Base-by-base conservation (phyloP, 2,329 filamentous ascomycete genomes). In the Phialophora chinensis region DNA sequence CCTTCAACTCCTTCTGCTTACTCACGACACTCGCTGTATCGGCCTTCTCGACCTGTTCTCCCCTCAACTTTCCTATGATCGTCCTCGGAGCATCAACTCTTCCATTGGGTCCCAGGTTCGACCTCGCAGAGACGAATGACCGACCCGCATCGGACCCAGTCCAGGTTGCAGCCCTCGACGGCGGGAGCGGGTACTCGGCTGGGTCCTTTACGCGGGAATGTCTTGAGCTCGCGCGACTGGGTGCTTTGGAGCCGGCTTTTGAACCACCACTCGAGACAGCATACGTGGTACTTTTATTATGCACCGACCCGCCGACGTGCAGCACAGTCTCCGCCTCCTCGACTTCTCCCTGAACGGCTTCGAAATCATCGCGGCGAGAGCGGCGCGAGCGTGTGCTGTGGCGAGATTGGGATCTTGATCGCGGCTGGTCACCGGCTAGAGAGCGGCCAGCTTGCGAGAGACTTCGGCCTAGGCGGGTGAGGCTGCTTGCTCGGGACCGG, bases 111-210 rank as follows among this genome's bases (percentile, higher is more conserved):
- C 63, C 50, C 6, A 66, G 33, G 7, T 57, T 60, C 17, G 60
- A 67, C 20, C 58, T 42, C 25, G 70, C 62, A 17, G 68, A 66
- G 5, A 66, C 66, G 35, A 71, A 68, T 20, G 58, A 33, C 14
- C 35, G 53, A 4, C 63, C 62, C 25, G 14, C 20, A 14, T 66
- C 67, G 31, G 64, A 70, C 2, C 62, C 66, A 4, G 71, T 59
- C 65, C 70, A 72, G 2, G 71, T 73, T 3, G 69, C 71, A 2
- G 71, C 71, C n/a, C 71, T 60, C 4, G 66, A 70, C 3, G 71
- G 66, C 11, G 70, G 70, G 10, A 72, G 69, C 3, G 70, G 70
- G 29, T 67, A 68, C 17, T 66, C 60, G 8, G 68, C 59, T 4
- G 66, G 62, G 47, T 66, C 55, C 42, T 53, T 10, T n/a, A 29